Evolutionary conservation across 31 red algal genomes (phyloP).

Genomic region (Bonnemaisonia californica): DNA sequence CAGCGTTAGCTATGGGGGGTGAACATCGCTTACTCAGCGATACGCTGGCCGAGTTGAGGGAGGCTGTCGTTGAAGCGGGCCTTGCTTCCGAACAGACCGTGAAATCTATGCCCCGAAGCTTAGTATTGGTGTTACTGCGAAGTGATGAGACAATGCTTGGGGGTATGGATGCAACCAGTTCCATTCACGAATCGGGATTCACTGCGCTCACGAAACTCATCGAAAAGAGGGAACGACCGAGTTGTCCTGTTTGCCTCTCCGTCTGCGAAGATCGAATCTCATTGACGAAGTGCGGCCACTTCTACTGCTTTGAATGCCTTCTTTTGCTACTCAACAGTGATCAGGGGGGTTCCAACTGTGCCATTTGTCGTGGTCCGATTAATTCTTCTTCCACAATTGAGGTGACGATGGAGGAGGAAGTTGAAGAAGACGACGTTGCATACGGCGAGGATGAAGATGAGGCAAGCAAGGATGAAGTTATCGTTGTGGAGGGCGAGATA

Average conservation of each 20-base stretch:
- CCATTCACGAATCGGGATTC: slow-evolving; percentile 71
- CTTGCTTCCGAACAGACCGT: slow-evolving; percentile 2
- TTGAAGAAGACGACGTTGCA: background rate
- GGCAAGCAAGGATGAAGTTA: background rate
- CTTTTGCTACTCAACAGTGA: slow-evolving; percentile 19
- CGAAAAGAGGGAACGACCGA: slow-evolving; percentile 54
- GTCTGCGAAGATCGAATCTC: slow-evolving; percentile 40
- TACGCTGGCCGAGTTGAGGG: slow-evolving; percentile 40
- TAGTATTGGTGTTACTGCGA: slow-evolving; percentile 28
- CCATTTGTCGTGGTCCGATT: slow-evolving; percentile 60
- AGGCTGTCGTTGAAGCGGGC: slow-evolving; percentile 36
- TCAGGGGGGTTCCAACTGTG: slow-evolving; percentile 31
- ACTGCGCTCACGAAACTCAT: slow-evolving; percentile 64
- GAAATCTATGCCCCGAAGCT: slow-evolving; percentile 1
- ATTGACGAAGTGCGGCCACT: slow-evolving; percentile 65
- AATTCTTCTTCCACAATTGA: slow-evolving; percentile 26
- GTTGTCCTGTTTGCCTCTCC: slow-evolving; percentile 63
- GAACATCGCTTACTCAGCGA: slow-evolving; percentile 49
- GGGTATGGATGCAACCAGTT: background rate
- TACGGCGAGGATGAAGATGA: slow-evolving; percentile 1
- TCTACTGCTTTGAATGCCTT: slow-evolving; percentile 67
- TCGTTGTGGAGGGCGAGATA: background rate
- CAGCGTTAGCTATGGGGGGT: slow-evolving; percentile 59
- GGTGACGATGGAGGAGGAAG: slow-evolving; percentile 1
- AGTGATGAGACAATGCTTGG: slow-evolving; percentile 22